A percentile compares a stretch with the other conserved stretches of the same genome.
Evolutionary conservation across 2,329 filamentous ascomycete species (phyloP).

Genomic region (Cercospora janseana): DNA sequence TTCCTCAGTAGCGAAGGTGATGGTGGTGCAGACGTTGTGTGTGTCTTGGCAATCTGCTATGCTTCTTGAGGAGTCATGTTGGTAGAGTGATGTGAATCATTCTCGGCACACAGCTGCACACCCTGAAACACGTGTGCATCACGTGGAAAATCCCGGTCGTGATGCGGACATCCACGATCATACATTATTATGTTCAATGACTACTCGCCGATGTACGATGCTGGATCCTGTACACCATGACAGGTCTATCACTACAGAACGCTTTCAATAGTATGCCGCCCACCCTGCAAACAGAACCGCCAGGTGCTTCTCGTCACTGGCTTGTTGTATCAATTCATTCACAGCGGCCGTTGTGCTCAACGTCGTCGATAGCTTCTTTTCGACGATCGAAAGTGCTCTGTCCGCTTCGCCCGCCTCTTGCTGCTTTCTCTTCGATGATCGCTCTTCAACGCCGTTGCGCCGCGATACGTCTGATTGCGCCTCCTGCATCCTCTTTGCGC

Average conservation of each 20-base stretch:
- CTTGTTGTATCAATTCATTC: slow-evolving; percentile 94
- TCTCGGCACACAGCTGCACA: too few relatives aligned
- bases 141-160: too few relatives aligned
- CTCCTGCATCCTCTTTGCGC: slow-evolving; percentile 66
- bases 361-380: slow-evolving; percentile 93
- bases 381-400: slow-evolving; percentile 84
- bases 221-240: not conserved
- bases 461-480: slow-evolving; percentile 48
- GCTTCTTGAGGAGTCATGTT: too few relatives aligned
- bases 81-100: too few relatives aligned
- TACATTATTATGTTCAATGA: too few relatives aligned
- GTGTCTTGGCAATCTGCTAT: too few relatives aligned
- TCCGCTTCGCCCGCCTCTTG: slow-evolving; percentile 77
- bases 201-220: too few relatives aligned
- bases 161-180: too few relatives aligned
- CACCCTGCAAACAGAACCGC: slow-evolving; percentile 70
- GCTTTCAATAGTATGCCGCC: slow-evolving; percentile 31
- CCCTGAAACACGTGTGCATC: too few relatives aligned
- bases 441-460: slow-evolving; percentile 20
- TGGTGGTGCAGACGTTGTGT: too few relatives aligned
- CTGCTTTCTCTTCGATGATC: slow-evolving; percentile 39
- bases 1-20: too few relatives aligned
- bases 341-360: slow-evolving; percentile 93
- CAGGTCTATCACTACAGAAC: not conserved
- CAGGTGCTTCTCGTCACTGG: slow-evolving; percentile 87